These are phyloP conservation scores for Inga laurina DNA, from an alignment of 306 rosid species.

Conservation along the genomic window DNA sequence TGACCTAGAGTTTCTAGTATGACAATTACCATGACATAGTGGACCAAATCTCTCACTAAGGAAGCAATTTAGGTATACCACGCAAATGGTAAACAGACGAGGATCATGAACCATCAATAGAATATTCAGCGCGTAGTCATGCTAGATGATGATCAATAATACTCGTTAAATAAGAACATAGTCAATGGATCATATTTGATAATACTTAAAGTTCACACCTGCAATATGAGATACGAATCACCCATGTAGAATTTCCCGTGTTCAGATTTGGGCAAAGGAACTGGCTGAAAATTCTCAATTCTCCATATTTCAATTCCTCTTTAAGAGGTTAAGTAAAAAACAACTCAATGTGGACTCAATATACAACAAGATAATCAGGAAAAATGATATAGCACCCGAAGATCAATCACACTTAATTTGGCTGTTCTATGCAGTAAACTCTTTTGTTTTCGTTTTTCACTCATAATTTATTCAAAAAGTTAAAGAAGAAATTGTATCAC, in stretches of 20 bases:
- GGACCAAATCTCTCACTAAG: conserved; percentile 1
- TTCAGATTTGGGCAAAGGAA: conserved; percentile 85
- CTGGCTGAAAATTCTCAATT: conserved; percentile 92
- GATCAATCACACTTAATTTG: conserved; percentile 11
- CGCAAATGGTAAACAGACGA: neutral
- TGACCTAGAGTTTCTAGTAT: neutral
- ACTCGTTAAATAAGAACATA: neutral
- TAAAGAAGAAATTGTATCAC: conserved; percentile 9
- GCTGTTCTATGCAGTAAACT: conserved; percentile 9
- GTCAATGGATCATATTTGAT: conserved; percentile 11
- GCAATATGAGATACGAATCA: conserved; percentile 87
- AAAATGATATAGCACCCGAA: conserved; percentile 19
- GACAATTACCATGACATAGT: neutral
- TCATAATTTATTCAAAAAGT: conserved; percentile 9
- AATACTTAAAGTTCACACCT: conserved; percentile 50
- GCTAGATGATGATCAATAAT: neutral
- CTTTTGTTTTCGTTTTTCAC: neutral
- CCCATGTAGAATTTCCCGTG: conserved; percentile 92
- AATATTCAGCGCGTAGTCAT: conserved; percentile 13
- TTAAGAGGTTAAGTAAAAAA: conserved; percentile 61
- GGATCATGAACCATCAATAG: neutral
- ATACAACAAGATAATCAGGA: conserved; percentile 23
- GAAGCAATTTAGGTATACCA: neutral
- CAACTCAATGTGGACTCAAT: conserved; percentile 29
- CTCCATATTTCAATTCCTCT: conserved; percentile 99